A percentile compares a stretch with the other conserved stretches of the same genome.
phyloP scores from a whole-genome alignment of 106 monocot species.

The Platanthera zijinensis region DNA sequence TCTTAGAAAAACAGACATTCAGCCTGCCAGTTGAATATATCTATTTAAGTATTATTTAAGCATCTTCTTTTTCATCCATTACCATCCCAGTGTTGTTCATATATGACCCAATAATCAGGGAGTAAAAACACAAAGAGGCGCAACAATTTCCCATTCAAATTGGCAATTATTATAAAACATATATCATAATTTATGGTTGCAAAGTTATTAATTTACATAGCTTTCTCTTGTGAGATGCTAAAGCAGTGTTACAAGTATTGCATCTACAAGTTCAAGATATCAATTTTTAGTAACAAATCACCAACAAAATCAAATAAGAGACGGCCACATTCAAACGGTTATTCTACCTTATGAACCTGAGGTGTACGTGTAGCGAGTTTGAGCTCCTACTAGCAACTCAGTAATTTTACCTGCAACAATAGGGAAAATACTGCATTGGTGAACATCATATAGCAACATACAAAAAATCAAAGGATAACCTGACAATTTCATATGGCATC shows the following conservation, averaged over 20 bases:
- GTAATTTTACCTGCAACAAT: constrained; percentile 58
- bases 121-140: background rate
- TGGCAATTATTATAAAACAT: background rate
- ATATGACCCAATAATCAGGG: too few relatives aligned
- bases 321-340: background rate
- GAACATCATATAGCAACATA: constrained; percentile 4
- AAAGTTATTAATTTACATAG: constrained; percentile 1
- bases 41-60: too few relatives aligned
- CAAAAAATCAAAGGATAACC: background rate
- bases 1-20: too few relatives aligned
- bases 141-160: constrained; percentile 1
- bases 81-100: too few relatives aligned
- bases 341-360: constrained; percentile 54
- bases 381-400: constrained; percentile 80
- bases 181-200: background rate
- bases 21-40: too few relatives aligned
- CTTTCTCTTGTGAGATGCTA: background rate
- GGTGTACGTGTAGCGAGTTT: constrained; percentile 90
- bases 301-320: background rate
- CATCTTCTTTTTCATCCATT: too few relatives aligned
- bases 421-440: constrained; percentile 5
- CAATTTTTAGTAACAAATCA: background rate
- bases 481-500: background rate
- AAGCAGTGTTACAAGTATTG: background rate
- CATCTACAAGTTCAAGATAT: background rate